Percentiles rank a stretch among this genome's conserved stretches.
phyloP scores from a whole-genome alignment of 2,329 filamentous ascomycete species.

The Alternaria rosae region DNA sequence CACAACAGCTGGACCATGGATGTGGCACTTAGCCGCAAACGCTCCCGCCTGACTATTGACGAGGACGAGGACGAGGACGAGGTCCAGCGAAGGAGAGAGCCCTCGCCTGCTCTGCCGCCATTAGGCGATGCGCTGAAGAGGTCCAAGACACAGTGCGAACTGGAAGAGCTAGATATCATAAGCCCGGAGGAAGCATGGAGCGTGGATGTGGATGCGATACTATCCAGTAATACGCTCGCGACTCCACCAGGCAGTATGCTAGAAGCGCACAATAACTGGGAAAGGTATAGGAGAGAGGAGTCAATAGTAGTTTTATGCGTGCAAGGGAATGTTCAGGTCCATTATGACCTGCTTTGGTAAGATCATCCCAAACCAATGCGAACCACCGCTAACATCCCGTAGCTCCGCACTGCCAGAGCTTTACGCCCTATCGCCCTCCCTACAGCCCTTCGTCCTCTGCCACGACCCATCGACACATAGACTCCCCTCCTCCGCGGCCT shows the following conservation, averaged over 20 bases:
- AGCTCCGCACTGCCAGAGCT: slow-evolving; percentile 41
- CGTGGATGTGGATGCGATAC: slow-evolving; percentile 41
- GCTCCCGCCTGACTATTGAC: slow-evolving; percentile 40
- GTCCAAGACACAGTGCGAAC: slow-evolving; percentile 45
- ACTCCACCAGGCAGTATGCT: slow-evolving; percentile 22
- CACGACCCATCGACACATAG: slow-evolving; percentile 42
- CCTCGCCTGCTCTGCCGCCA: slow-evolving; percentile 28
- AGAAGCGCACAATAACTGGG: slow-evolving; percentile 38
- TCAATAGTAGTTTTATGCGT: slow-evolving; percentile 43
- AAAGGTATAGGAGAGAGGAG: slow-evolving; percentile 23
- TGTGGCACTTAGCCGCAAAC: slow-evolving; percentile 43
- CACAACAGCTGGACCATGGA: slow-evolving; percentile 37
- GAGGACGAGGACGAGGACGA: slow-evolving; percentile 37
- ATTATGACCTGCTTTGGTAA: slow-evolving; percentile 49
- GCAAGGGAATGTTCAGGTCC: slow-evolving; percentile 43
- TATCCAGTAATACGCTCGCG: slow-evolving; percentile 36
- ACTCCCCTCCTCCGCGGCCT: slow-evolving; percentile 31
- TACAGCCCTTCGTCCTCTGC: slow-evolving; percentile 47
- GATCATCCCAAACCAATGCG: neutral
- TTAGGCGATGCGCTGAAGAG: slow-evolving; percentile 42
- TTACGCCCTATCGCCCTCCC: slow-evolving; percentile 39
- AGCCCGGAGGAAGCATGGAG: slow-evolving; percentile 40
- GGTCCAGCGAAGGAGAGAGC: slow-evolving; percentile 23
- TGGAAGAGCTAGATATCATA: slow-evolving; percentile 46
- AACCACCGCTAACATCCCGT: neutral